Conservation (phyloP, 345 rosid species). For the Melaleuca quinquenervia region DNA sequence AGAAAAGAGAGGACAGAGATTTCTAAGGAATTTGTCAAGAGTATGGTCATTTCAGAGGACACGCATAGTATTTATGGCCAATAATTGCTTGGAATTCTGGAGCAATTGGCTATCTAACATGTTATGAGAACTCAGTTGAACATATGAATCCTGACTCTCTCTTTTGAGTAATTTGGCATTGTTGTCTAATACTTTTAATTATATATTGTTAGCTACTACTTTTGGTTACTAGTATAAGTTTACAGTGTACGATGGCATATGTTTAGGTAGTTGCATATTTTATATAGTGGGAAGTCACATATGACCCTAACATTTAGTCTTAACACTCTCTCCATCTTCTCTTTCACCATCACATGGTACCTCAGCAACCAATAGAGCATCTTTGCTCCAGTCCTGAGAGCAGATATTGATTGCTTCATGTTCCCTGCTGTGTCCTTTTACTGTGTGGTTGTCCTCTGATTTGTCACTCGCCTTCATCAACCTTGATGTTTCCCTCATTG, state of each 20-base stretch:
- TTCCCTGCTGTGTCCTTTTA: too few relatives aligned
- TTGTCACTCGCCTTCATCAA: neutral
- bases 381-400: too few relatives aligned
- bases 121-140: neutral
- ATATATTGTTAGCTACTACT: neutral
- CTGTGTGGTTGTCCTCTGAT: too few relatives aligned
- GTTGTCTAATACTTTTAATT: neutral
- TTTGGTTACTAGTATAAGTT: neutral
- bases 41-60: neutral
- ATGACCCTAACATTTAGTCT: too few relatives aligned
- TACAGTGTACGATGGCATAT: neutral
- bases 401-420: too few relatives aligned
- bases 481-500: neutral
- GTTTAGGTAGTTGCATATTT: neutral
- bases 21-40: neutral
- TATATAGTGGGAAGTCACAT: neutral
- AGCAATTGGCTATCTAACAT: neutral
- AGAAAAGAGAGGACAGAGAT: neutral
- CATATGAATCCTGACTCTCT: neutral
- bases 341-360: too few relatives aligned
- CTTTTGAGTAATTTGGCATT: neutral
- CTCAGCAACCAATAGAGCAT: too few relatives aligned
- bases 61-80: neutral
- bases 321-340: too few relatives aligned
- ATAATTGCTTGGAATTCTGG: neutral